Base-by-base conservation (phyloP, 306 rosid genomes). In the Clitoria ternatea region DNA sequence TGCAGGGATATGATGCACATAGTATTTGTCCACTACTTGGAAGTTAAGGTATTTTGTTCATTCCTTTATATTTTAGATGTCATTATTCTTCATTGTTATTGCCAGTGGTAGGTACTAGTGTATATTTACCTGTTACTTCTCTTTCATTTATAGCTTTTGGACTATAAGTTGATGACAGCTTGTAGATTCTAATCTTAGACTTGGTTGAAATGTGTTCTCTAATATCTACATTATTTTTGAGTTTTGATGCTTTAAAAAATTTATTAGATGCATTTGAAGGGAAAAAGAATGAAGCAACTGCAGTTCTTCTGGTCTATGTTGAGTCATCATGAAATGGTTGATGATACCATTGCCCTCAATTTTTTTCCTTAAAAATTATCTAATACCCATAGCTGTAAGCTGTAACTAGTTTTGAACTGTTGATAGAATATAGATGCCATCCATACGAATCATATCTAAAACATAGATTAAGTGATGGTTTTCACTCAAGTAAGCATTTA, bases 21-120 rank as follows among this genome's bases (percentile, higher is more conserved):
- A 39, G 97, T 92, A 73, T 92, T 92, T 77, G 97, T 92, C 71
- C 97, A 92, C 84, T 92, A 92, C 85, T 82, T 92, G 87, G 93
- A 92, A 80, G 96, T 92, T 43, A 89, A 92, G 97, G 97, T 92
- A 87, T 55, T 63, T 52, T 22, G 10, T 26, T 55, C 18, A 42
- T 70, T 67, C 53, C 43, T 53, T 73, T 50, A 7, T 48, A 57
- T 11, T 53, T 11, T 19, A 4, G 3, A 32, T 33, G 39, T 47
- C 52, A 53, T 47, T 30, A 48, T 42, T 74, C 42, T 24, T 50
- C 42, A 4, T 18, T 18, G 44, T 54, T 37, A 18, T 32, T 49
- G 26, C 67, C 24, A 37, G 22, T 32, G 59, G 13, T 52, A 11
- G 29, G 9, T 11, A 10, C 19, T 33, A 42, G 14, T 57, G 22